Evolutionary conservation across 306 rosid species (phyloP).

Genomic region (Clitoria ternatea): DNA sequence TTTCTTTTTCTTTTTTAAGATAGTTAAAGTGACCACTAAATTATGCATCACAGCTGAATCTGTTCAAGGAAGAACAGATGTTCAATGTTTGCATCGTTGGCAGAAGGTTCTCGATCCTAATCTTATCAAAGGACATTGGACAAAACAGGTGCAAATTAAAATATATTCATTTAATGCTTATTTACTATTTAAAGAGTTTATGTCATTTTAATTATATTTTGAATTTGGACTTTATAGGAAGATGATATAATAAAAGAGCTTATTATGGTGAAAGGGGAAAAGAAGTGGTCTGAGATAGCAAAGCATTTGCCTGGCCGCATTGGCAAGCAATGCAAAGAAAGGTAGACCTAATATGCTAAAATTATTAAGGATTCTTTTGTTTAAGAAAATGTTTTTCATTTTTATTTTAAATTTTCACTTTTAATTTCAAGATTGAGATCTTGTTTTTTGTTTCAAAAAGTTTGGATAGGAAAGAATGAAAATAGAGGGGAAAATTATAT

Average conservation of each 20-base stretch:
- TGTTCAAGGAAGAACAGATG: slow-evolving; percentile 35
- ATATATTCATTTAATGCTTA: not conserved
- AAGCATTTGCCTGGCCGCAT: slow-evolving; percentile 52
- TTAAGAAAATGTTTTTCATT: no score
- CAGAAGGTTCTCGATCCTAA: slow-evolving; percentile 54
- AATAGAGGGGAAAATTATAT: no score
- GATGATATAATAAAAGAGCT: slow-evolving; percentile 32
- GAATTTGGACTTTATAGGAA: slow-evolving; percentile 28
- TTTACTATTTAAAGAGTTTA: not conserved
- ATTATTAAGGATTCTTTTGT: no score
- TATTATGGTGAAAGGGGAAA: slow-evolving; percentile 33
- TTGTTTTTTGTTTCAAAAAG: no score
- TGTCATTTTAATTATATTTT: not conserved
- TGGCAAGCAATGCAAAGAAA: slow-evolving; percentile 58
- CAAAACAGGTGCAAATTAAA: slow-evolving; percentile 32
- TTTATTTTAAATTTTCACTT: no score
- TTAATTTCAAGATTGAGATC: no score
- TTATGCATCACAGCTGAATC: slow-evolving; percentile 42
- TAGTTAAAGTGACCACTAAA: no score
- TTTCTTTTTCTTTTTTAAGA: no score
- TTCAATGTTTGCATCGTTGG: slow-evolving; percentile 60
- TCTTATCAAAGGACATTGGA: slow-evolving; percentile 57
- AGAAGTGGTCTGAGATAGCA: slow-evolving; percentile 42
- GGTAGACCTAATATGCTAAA: no score
- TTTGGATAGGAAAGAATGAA: no score